Conservation (phyloP, 805 yeast genomes). For the Candida germanica region DNA sequence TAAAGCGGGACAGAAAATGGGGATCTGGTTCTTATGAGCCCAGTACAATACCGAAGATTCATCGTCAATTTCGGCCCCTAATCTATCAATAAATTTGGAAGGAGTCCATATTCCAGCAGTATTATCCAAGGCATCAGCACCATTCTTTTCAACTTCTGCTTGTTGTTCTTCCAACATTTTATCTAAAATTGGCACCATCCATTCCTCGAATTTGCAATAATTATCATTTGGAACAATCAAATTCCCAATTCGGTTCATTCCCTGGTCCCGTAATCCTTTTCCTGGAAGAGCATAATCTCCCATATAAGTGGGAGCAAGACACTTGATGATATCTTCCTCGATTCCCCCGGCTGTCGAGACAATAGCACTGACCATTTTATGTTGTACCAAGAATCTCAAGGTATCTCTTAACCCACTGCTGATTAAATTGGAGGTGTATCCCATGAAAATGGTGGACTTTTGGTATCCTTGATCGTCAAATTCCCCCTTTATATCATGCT, state of each 20-base stretch:
- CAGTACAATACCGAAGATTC: slow-evolving; percentile 92
- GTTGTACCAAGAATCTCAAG: slow-evolving; percentile 81
- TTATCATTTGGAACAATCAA: slow-evolving; percentile 96
- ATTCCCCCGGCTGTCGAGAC: slow-evolving; percentile 99
- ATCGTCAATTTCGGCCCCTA: slow-evolving; percentile 93
- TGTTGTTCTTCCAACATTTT: slow-evolving; percentile 87
- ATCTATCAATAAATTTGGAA: slow-evolving; percentile 82
- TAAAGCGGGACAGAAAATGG: slow-evolving; percentile 94
- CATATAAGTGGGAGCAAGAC: slow-evolving; percentile 92
- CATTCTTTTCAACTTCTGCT: slow-evolving; percentile 48
- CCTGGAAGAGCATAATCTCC: slow-evolving; percentile 90
- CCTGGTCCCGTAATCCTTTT: slow-evolving; percentile 79
- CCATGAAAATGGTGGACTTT: slow-evolving; percentile 88
- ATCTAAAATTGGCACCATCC: slow-evolving; percentile 95
- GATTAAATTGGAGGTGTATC: slow-evolving; percentile 94
- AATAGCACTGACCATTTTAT: slow-evolving; percentile 90
- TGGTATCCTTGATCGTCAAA: slow-evolving; percentile 77
- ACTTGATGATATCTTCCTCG: slow-evolving; percentile 95
- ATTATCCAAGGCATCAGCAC: slow-evolving; percentile 55
- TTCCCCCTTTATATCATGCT: slow-evolving; percentile 63
- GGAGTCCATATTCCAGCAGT: slow-evolving; percentile 87
- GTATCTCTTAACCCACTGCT: slow-evolving; percentile 94
- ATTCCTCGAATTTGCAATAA: slow-evolving; percentile 95
- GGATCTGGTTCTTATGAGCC: slow-evolving; percentile 97
- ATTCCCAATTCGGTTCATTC: slow-evolving; percentile 97